These are phyloP conservation scores for Trifolium subterraneum DNA, from an alignment of 306 rosid species.

Conservation along the genomic window DNA sequence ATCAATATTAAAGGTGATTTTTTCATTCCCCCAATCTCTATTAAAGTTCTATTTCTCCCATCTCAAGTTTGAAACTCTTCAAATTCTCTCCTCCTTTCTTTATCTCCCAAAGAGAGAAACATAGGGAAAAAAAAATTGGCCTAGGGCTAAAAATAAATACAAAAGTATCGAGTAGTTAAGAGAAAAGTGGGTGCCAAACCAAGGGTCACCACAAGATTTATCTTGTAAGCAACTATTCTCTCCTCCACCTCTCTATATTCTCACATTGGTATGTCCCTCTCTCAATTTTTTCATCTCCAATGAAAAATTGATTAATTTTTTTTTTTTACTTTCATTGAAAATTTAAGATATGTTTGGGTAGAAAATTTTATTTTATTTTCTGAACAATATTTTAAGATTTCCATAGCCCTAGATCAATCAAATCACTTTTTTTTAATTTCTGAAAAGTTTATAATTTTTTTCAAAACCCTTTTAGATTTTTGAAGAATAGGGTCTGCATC, in stretches of 20 bases:
- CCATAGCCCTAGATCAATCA: background rate
- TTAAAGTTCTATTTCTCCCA: background rate
- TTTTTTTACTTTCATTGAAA: slow-evolving; percentile 15
- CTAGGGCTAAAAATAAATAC: background rate
- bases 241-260: background rate
- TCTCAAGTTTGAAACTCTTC: background rate
- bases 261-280: slow-evolving; percentile 42
- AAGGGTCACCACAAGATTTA: slow-evolving; percentile 28
- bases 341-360: background rate
- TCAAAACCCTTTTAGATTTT: slow-evolving; percentile 32
- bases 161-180: background rate
- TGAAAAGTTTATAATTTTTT: too few relatives aligned
- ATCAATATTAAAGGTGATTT: background rate
- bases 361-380: background rate
- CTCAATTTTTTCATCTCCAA: background rate
- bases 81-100: background rate
- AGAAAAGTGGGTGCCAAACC: slow-evolving; percentile 9
- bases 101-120: background rate
- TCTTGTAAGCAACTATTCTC: background rate
- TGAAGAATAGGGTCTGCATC: slow-evolving; percentile 56
- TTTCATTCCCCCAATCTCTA: background rate
- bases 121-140: background rate
- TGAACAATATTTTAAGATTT: slow-evolving; percentile 20
- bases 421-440: background rate
- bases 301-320: slow-evolving; percentile 2